Base-by-base conservation (phyloP, 139 green algal species). In the Penium margaritaceum region DNA sequence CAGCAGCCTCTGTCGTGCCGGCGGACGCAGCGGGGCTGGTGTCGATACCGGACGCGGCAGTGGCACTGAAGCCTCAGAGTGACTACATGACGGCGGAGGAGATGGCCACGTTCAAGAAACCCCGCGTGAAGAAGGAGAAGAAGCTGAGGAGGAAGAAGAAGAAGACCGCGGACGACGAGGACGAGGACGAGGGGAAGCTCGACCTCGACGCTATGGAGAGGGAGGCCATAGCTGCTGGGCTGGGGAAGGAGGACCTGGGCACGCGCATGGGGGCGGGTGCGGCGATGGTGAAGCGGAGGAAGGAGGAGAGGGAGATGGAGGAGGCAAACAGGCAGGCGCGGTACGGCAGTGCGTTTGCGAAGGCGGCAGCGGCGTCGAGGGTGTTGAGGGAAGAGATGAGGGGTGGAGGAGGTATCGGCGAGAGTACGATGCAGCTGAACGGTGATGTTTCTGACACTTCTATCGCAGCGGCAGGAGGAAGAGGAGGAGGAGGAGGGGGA, bases 91-190 rank as follows among this genome's bases (percentile, higher is more conserved):
- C 74, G 30, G n/a, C 54, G 29, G 67, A 81, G 38, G 74, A 81
- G 41, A 77, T 81, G 74, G 15, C 21, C 6, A 24, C 53, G 41
- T 74, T 81, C 53, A 60, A 15, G 24, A 81, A 77, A 46, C 65
- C 66, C 15, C 78, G 78, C 67, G 60, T 72, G 38, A 78, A 81
- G 75, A 77, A 81, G 39, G 70, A 81, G 37, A 32, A 34, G 37
- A 7, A 68, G 54, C 29, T 41, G 35, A 43, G 15, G 24, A 33
- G 64, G 21, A n/a, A n/a, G n/a, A n/a, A n/a, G n/a, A n/a, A n/a
- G n/a, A n/a, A n/a, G n/a, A n/a, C n/a, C n/a, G n/a, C n/a, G 27
- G 47, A 21, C 51, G 15, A 61, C 2, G 75, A 82, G 33, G 34
- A 60, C 0, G 75, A 81, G 19, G 75, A 64, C 21, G 12, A 76